phyloP scores from a whole-genome alignment of 441 rosid species.

The Brassica hybrid region DNA sequence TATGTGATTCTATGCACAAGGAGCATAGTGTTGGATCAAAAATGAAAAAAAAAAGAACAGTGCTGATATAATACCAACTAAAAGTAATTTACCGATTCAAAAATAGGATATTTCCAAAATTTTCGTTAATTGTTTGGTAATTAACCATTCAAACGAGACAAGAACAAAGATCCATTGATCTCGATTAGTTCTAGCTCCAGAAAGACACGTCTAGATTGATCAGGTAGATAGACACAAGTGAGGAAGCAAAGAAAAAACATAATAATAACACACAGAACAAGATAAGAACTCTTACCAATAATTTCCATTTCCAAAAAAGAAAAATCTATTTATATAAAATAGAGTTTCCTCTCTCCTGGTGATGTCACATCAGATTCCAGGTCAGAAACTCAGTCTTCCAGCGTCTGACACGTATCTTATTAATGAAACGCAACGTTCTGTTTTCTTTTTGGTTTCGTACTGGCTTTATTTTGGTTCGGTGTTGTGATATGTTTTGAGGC shows the following conservation, averaged over 20 bases:
- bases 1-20: neutral
- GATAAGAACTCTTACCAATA: slow-evolving; percentile 30
- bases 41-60: neutral
- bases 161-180: slow-evolving; percentile 18
- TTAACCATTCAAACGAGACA: slow-evolving; percentile 7
- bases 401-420: no score
- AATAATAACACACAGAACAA: neutral
- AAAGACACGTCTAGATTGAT: slow-evolving; percentile 30
- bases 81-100: neutral
- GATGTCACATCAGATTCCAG: no score
- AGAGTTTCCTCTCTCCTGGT: no score
- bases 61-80: neutral
- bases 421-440: no score
- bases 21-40: neutral
- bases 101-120: slow-evolving; percentile 6
- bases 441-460: no score
- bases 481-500: no score
- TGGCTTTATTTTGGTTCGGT: no score
- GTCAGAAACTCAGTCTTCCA: no score
- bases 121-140: neutral
- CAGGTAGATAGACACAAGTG: slow-evolving; percentile 38
- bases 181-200: neutral
- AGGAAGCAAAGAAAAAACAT: slow-evolving; percentile 28
- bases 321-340: no score
- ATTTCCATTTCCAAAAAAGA: neutral